These are phyloP conservation scores for Veloporphyrellus conicus DNA, from an alignment of 1,284 basidiomycete species.

Conservation along the genomic window DNA sequence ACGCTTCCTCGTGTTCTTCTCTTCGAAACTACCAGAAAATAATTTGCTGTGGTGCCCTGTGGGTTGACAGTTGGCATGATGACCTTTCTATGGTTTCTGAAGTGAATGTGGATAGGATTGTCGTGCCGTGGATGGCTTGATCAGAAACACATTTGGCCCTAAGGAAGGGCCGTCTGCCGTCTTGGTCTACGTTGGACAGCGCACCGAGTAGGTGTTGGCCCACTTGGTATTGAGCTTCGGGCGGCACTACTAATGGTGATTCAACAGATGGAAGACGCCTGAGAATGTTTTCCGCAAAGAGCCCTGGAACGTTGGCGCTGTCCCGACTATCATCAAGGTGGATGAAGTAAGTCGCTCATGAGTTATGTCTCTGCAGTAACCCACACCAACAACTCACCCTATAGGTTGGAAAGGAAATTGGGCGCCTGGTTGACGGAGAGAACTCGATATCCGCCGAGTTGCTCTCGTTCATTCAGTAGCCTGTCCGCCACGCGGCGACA, in stretches of 20 bases:
- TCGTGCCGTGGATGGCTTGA: constrained; percentile 55
- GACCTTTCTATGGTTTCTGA: constrained; percentile 3
- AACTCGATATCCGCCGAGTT: constrained; percentile 31
- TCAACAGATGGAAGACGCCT: constrained; percentile 66
- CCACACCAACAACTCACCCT: constrained; percentile 1
- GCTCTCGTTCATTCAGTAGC: constrained; percentile 21
- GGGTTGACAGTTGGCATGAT: constrained; percentile 21
- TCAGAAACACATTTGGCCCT: constrained; percentile 54
- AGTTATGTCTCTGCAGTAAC: not conserved
- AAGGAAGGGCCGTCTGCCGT: constrained; percentile 55
- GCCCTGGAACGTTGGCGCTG: constrained; percentile 59
- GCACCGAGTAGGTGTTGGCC: constrained; percentile 53
- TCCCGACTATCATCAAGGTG: constrained; percentile 75
- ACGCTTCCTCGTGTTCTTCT: constrained; percentile 60
- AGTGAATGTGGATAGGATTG: constrained; percentile 60
- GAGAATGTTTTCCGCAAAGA: constrained; percentile 60
- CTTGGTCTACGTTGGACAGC: constrained; percentile 73
- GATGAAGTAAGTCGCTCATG: constrained; percentile 51
- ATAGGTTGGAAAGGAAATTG: constrained; percentile 49
- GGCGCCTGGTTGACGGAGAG: constrained; percentile 52
- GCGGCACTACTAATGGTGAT: too few species aligned
- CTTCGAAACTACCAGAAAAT: constrained; percentile 51
- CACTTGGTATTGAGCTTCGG: too few species aligned
- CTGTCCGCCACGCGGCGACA: not conserved
- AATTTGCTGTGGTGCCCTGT: constrained; percentile 62